phyloP scores from a whole-genome alignment of 768 basidiomycete species.

The Hypholoma fasciculare region DNA sequence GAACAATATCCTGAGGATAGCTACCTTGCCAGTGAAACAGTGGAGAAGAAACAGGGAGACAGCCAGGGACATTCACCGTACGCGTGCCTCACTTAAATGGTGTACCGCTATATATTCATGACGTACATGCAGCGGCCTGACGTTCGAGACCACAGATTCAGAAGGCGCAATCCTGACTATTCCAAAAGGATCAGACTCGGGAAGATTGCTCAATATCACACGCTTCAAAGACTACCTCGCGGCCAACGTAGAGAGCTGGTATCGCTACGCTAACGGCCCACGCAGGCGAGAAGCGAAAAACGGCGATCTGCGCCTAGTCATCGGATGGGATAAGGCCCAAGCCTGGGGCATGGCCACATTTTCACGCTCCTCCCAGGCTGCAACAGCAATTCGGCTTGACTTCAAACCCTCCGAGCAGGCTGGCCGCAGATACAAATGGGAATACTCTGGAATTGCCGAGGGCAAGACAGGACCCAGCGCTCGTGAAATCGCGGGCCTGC shows the following conservation, averaged over 20 bases:
- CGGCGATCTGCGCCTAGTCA: constrained; percentile 26
- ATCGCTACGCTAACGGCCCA: constrained; percentile 6
- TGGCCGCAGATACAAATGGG: too few species aligned
- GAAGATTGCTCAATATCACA: constrained; percentile 8
- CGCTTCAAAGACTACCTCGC: constrained; percentile 14
- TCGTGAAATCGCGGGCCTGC: too few species aligned
- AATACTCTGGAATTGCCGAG: too few species aligned
- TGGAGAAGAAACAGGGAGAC: neutral
- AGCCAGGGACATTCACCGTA: neutral
- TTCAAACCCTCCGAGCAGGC: too few species aligned
- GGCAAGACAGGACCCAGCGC: too few species aligned
- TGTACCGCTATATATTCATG: neutral
- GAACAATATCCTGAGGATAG: constrained; percentile 5
- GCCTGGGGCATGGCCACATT: constrained; percentile 25
- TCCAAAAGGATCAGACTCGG: constrained; percentile 16
- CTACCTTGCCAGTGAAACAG: constrained; percentile 12
- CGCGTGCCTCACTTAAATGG: neutral
- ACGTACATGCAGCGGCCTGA: constrained; percentile 7
- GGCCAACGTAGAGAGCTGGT: constrained; percentile 16
- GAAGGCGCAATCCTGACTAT: too few species aligned
- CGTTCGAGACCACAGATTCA: constrained; percentile 16
- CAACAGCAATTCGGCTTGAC: too few species aligned
- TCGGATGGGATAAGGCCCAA: constrained; percentile 22
- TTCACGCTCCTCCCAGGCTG: too few species aligned
- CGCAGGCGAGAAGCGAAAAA: constrained; percentile 9